Evolutionary conservation across 163 green algal genomes (phyloP), one percentile per base, ranked within the genome.

Genomic region (Volvox carteri): DNA sequence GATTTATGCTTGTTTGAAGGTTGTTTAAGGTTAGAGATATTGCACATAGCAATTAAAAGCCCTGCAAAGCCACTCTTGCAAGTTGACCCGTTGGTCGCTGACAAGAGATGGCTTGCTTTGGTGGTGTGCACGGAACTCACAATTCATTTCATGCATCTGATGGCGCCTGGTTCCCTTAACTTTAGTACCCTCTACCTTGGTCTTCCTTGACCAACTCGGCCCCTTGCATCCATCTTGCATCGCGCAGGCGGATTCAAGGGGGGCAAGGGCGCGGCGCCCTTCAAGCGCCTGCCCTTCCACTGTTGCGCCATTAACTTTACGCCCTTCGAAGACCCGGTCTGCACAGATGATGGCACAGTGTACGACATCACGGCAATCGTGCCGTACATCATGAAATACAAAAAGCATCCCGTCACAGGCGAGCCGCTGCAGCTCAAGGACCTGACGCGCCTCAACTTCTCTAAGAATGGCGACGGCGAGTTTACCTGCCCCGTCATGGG

Each of bases 261-360:
- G 65, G 30, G 30, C 33, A 76, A 44, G 37, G 39, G 39, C 7
- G 35, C 90, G 0, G 89, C 95, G 4, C 92, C 94, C 23, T 99
- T 99, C 90, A 95, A 95, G 74, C 93, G 95, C 18, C 95, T 99
- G 67, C 98, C 98, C 4, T 99, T 99, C 91, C 91, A 98, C 90
- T 99, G 98, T 93, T 99, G 98, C 90, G 98, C 96, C 77, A 96
- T 99, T 39, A 95, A 95, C 5, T 99, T 99, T 92, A 96, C 95
- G 14, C 97, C 97, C 9, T 99, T 99, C 87, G 96, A 99, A 85
- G 98, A 99, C 78, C 93, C 98, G 37, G 98, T 97, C 25, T 98
- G 95, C 88, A 98, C 97, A 6, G 88, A 92, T 0, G 97, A 99
- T 76, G 96, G 97, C 84, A 97, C 95, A 2, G 91, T 97, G 9